Base-by-base conservation (phyloP, 176 grass and related monocot genomes). In the Canna indica region DNA sequence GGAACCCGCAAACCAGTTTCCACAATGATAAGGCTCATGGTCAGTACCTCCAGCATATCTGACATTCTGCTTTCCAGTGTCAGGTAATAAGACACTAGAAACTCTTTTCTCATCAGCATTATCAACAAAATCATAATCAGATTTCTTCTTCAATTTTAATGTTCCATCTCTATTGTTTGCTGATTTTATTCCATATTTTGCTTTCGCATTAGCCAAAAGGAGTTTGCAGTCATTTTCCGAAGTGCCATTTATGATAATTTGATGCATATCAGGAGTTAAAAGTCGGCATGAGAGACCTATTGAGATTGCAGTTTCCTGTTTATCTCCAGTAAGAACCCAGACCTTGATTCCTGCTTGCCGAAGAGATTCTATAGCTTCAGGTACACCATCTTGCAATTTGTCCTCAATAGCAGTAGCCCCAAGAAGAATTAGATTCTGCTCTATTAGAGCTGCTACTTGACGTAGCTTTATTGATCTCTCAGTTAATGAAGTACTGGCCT, bases 241-340 rank as follows among this genome's bases (percentile, higher is more conserved):
- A 36, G 86, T 85, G 47, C 95, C 95, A 84, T 99, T 99, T 87
- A 99, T 93, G 82, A 99, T 79, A 71, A 99, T 80, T 20, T 47
- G 69, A 54, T 81, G 72, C 89, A 90, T 99, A 72, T 65, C 84
- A 87, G 75, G 82, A 68, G 90, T 90, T 68, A 99, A 75, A 47
- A 99, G 70, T 60, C 82, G 74, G 58, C 95, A 99, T 64, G 95
- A 99, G 75, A 93, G 75, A 79, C 86, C 95, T 68, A 99, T 99
- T 0, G 95, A 99, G 85, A 99, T 93, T 73, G 95, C 95, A 63
- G 95, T 99, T 84, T 99, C 95, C 78, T 99, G 95, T 76, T 99
- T 99, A 88, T 99, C 95, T 52, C 95, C 95, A 25, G 95, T 99
- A 20, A 99, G 84, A 88, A 99, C 86, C 94, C 94, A 99, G 46